phyloP scores from a whole-genome alignment of 768 basidiomycete genomes.

The Candolleomyces eurysporus region DNA sequence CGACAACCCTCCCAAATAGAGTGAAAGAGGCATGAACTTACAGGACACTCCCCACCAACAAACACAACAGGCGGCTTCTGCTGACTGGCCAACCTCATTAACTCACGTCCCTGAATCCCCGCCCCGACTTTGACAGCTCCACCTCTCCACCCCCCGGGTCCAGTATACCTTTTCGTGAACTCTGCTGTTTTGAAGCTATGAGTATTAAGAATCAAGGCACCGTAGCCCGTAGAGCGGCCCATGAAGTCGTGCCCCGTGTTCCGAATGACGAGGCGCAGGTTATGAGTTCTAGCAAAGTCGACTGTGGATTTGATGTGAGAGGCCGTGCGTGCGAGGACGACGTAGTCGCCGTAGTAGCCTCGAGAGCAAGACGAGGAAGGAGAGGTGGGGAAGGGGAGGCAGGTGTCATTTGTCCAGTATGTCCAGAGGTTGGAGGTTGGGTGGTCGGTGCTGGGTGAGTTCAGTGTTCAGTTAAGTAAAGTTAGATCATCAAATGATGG shows the following conservation, averaged over 20 bases:
- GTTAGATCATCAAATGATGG: background rate
- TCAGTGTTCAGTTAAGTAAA: background rate
- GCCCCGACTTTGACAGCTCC: conserved; percentile 18
- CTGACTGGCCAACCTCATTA: conserved; percentile 9
- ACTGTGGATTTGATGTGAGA: conserved; percentile 18
- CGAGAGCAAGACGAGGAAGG: conserved; percentile 10
- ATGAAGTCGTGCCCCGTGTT: conserved; percentile 21
- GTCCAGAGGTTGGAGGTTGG: conserved; percentile 7
- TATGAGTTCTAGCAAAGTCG: conserved; percentile 17
- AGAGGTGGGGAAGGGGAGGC: conserved; percentile 10
- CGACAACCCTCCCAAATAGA: no score
- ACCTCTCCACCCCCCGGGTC: conserved; percentile 11
- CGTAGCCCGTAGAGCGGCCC: background rate
- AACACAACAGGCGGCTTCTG: conserved; percentile 6
- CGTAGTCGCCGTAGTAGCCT: conserved; percentile 14
- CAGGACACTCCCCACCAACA: conserved; percentile 16
- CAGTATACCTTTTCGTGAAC: conserved; percentile 15
- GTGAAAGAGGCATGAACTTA: background rate
- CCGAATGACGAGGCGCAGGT: conserved; percentile 20
- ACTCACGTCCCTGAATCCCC: conserved; percentile 15
- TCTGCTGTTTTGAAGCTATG: conserved; percentile 17
- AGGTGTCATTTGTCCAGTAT: conserved; percentile 14
- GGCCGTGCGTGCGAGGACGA: conserved; percentile 14
- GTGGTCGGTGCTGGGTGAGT: conserved; percentile 5
- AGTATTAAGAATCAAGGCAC: conserved; percentile 11